Percentiles rank a stretch among this genome's conserved stretches.
Conservation (phyloP, 148 eudicot species). For the Chenopodium formosanum region DNA sequence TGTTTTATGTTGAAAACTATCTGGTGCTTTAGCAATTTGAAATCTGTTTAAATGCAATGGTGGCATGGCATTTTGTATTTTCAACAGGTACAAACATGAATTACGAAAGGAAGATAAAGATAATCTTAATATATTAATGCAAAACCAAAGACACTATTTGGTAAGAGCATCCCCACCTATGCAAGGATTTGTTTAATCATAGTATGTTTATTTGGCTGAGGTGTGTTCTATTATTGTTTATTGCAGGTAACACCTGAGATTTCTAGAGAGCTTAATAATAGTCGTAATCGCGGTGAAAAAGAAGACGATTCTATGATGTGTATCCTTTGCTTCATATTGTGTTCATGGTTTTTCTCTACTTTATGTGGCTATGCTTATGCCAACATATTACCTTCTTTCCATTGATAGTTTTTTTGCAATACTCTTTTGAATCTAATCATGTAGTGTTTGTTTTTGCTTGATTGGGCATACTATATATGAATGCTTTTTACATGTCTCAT, state of each 20-base stretch:
- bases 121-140: slow-evolving; percentile 49
- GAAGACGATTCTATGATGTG: slow-evolving; percentile 59
- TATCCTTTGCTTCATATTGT: slow-evolving; percentile 51
- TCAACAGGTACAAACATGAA: slow-evolving; percentile 74
- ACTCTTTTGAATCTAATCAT: background rate
- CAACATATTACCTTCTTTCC: background rate
- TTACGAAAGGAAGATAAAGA: slow-evolving; percentile 71
- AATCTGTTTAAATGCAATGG: background rate
- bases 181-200: background rate
- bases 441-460: background rate
- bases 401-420: background rate
- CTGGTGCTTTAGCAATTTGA: background rate
- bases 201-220: background rate
- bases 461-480: background rate
- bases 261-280: slow-evolving; percentile 61
- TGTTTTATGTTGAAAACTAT: background rate
- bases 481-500: background rate
- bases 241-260: slow-evolving; percentile 89
- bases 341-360: background rate
- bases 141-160: slow-evolving; percentile 63
- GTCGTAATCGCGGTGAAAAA: slow-evolving; percentile 86
- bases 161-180: slow-evolving; percentile 38
- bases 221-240: slow-evolving; percentile 10
- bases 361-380: background rate
- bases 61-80: background rate